phyloP scores from a whole-genome alignment of 352 stramenopile species.

The Saprolegnia parasitica region DNA sequence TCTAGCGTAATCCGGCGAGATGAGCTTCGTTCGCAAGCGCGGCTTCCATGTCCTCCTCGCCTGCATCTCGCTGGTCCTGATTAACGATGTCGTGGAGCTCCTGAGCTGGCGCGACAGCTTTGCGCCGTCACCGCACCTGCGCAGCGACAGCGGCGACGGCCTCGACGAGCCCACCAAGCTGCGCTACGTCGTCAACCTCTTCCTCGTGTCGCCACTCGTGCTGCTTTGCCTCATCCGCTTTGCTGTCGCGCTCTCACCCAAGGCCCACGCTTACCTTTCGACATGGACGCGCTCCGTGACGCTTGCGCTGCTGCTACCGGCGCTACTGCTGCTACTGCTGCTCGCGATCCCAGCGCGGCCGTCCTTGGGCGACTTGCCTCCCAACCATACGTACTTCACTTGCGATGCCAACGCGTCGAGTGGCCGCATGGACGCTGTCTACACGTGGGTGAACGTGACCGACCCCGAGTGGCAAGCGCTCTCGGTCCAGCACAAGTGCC shows the following conservation, averaged over 20 bases:
- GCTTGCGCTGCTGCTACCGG: not conserved
- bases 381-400: not conserved
- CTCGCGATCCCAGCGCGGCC: not conserved
- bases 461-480: slow-evolving; percentile 14
- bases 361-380: not conserved
- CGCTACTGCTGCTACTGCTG: not conserved
- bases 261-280: not conserved
- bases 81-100: slow-evolving; percentile 7
- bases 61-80: not conserved
- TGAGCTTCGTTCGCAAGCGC: not conserved
- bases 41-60: not conserved
- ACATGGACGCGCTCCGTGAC: not conserved
- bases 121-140: not conserved
- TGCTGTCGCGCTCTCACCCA: not conserved
- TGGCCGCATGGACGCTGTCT: not conserved
- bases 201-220: slow-evolving; percentile 6
- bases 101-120: slow-evolving; percentile 1
- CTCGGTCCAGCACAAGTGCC: slow-evolving; percentile 5
- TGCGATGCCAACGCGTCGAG: not conserved
- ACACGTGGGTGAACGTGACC: slow-evolving; percentile 14
- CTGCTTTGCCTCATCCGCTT: slow-evolving; percentile 2
- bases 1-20: not conserved
- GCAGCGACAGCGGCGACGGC: not conserved
- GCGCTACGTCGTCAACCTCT: slow-evolving; percentile 7
- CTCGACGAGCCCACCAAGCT: slow-evolving; percentile 6